Conservation (phyloP, 164 flowering plant species). For the Berberis vulgaris region DNA sequence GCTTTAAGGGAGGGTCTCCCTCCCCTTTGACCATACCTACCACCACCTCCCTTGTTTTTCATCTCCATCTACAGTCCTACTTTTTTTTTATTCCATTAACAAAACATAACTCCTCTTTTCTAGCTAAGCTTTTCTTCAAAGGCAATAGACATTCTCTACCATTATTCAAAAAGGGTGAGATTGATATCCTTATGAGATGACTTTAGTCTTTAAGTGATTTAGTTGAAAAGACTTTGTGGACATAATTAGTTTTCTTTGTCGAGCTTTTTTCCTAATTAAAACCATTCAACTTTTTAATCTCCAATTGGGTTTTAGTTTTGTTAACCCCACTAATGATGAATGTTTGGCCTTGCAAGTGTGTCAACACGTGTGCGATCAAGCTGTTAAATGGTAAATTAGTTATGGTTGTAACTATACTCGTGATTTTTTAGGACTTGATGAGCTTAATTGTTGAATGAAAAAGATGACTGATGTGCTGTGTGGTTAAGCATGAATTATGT, state of each 20-base stretch:
- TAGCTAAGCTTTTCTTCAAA: conserved; percentile 29
- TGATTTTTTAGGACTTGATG: too few species aligned
- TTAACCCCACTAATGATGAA: too few species aligned
- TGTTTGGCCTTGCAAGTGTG: too few species aligned
- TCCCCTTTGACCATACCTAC: conserved; percentile 33
- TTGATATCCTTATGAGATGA: conserved; percentile 23
- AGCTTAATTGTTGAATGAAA: too few species aligned
- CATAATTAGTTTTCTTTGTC: conserved; percentile 19
- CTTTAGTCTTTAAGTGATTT: conserved; percentile 8
- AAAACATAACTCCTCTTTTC: conserved; percentile 12
- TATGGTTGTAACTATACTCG: too few species aligned
- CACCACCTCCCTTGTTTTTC: not conserved
- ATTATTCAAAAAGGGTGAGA: conserved; percentile 24
- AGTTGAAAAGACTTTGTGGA: conserved; percentile 6
- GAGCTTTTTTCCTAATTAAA: conserved; percentile 10
- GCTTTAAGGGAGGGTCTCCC: conserved; percentile 16
- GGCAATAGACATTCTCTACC: conserved; percentile 31
- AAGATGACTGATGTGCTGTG: too few species aligned
- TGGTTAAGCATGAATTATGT: too few species aligned
- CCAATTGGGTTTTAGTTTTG: not conserved
- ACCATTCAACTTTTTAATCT: conserved; percentile 2
- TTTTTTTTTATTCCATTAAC: conserved; percentile 22
- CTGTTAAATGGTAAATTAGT: too few species aligned
- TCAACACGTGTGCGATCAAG: too few species aligned
- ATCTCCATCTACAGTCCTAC: conserved; percentile 16